Evolutionary conservation across 306 rosid genomes (phyloP).

Genomic region (Parietaria judaica): DNA sequence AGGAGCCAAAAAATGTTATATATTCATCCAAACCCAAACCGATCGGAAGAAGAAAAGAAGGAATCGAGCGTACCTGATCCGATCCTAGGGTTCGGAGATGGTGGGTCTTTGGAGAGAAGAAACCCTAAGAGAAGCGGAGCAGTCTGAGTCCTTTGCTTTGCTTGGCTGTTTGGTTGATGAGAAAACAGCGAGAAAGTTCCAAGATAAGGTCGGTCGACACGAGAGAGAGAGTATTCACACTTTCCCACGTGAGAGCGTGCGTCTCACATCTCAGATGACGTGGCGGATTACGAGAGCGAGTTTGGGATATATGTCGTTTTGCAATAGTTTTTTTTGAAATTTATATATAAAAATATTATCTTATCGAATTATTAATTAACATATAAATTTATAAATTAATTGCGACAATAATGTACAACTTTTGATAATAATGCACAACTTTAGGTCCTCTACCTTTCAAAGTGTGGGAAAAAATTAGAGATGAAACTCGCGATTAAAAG

Average conservation of each 20-base stretch:
- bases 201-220: constrained; percentile 3
- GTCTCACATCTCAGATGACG: not conserved
- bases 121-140: constrained; percentile 37
- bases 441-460: too few relatives aligned
- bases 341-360: too few relatives aligned
- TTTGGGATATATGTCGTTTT: not conserved
- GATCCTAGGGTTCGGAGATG: constrained; percentile 38
- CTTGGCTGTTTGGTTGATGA: constrained; percentile 17
- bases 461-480: too few relatives aligned
- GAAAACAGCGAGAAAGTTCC: not conserved
- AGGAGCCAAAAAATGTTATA: not conserved
- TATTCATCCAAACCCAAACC: constrained; percentile 9
- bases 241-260: not conserved
- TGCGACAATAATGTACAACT: too few relatives aligned
- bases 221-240: not conserved
- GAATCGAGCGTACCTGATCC: constrained; percentile 39
- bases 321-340: too few relatives aligned
- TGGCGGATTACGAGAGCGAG: not conserved
- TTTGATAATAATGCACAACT: too few relatives aligned
- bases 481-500: too few relatives aligned
- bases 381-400: too few relatives aligned
- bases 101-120: constrained; percentile 6
- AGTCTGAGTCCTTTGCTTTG: constrained; percentile 14
- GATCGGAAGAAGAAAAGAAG: not conserved
- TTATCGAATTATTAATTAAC: too few relatives aligned